phyloP scores from a whole-genome alignment of 768 basidiomycete genomes.

The Termitomyces bulborhizus region DNA sequence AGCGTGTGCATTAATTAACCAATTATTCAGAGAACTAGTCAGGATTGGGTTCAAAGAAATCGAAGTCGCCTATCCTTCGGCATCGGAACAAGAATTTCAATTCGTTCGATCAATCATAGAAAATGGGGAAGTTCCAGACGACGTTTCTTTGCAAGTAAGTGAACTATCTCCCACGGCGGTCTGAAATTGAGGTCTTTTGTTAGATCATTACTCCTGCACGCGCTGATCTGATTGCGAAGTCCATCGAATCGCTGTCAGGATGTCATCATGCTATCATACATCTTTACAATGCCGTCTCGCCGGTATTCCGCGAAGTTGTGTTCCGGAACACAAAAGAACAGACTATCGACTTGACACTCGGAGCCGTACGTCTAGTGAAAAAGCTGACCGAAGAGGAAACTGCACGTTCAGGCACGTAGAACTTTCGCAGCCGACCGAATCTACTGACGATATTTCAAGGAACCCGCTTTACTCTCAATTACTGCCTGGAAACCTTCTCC shows the following conservation, averaged over 20 bases:
- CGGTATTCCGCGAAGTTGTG: conserved; percentile 72
- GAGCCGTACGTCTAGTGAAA: conserved; percentile 65
- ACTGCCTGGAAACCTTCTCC: conserved; percentile 82
- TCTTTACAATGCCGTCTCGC: conserved; percentile 81
- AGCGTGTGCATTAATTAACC: conserved; percentile 31
- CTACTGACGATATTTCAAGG: conserved; percentile 10
- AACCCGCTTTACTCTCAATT: conserved; percentile 73
- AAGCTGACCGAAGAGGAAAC: conserved; percentile 65
- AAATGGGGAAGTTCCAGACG: conserved; percentile 57
- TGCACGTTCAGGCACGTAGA: conserved; percentile 42
- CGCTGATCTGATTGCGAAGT: conserved; percentile 68
- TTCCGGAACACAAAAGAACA: conserved; percentile 73
- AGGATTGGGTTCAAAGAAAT: conserved; percentile 83
- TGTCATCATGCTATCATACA: conserved; percentile 76
- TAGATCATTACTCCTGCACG: conserved; percentile 79
- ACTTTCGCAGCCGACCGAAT: not conserved
- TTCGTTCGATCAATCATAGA: conserved; percentile 72
- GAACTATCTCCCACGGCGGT: not conserved
- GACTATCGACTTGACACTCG: conserved; percentile 64
- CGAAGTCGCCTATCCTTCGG: conserved; percentile 80
- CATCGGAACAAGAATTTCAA: conserved; percentile 72
- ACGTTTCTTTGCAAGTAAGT: conserved; percentile 76
- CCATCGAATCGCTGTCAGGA: conserved; percentile 70
- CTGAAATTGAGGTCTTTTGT: not conserved
- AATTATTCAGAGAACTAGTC: conserved; percentile 60